These are phyloP conservation scores for Nakaseomyces bracarensis DNA, from an alignment of 1,139 yeast genomes.

Conservation along the genomic window DNA sequence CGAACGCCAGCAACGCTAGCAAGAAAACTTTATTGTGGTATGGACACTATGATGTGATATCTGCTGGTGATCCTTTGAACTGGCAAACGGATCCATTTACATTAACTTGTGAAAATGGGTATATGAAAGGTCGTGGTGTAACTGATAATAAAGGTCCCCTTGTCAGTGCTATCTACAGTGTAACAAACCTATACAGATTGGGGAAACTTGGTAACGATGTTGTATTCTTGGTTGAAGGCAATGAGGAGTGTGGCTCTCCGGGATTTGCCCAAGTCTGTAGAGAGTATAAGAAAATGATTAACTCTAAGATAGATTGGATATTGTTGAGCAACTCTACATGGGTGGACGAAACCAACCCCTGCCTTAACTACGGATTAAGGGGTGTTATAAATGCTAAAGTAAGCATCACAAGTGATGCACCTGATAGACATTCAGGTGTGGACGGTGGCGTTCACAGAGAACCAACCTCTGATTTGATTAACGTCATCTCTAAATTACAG, in stretches of 20 bases:
- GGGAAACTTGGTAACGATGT: slow-evolving; percentile 60
- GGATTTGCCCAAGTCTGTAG: slow-evolving; percentile 68
- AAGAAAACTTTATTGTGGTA: slow-evolving; percentile 61
- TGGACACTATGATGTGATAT: slow-evolving; percentile 93
- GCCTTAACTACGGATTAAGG: slow-evolving; percentile 86
- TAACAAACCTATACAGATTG: slow-evolving; percentile 56
- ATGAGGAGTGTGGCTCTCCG: slow-evolving; percentile 86
- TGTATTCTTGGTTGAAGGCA: slow-evolving; percentile 83
- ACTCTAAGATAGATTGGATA: slow-evolving; percentile 72
- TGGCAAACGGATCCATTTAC: slow-evolving; percentile 80
- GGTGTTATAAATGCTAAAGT: slow-evolving; percentile 83
- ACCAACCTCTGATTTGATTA: slow-evolving; percentile 80
- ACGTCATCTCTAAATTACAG: slow-evolving; percentile 55
- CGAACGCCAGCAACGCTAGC: slow-evolving; percentile 26
- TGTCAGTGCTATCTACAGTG: slow-evolving; percentile 82
- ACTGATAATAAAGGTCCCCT: slow-evolving; percentile 94
- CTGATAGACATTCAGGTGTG: slow-evolving; percentile 93
- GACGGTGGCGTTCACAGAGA: slow-evolving; percentile 90
- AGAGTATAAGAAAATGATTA: slow-evolving; percentile 45
- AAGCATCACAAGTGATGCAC: slow-evolving; percentile 58
- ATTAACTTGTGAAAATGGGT: slow-evolving; percentile 73
- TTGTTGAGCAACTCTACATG: slow-evolving; percentile 86
- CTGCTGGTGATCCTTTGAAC: slow-evolving; percentile 47
- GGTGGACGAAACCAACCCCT: slow-evolving; percentile 84
- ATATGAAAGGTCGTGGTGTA: slow-evolving; percentile 83